A percentile compares a stretch with the other conserved stretches of the same genome.
These are phyloP conservation scores for Beta vulgaris DNA, from an alignment of 148 eudicot species.

Conservation along the genomic window DNA sequence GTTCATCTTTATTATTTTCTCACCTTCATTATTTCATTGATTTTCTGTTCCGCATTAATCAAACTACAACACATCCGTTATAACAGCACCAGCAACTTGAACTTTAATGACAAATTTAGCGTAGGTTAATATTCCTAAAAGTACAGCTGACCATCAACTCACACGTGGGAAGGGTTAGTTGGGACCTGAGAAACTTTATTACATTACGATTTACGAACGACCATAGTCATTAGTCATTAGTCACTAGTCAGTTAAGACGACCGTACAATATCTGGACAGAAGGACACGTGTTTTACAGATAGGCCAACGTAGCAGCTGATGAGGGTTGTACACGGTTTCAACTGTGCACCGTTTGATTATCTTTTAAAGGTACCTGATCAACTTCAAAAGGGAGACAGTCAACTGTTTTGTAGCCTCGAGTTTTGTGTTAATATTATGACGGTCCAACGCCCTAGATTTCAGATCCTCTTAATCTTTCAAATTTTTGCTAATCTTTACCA, in stretches of 20 bases:
- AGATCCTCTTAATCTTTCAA: no score
- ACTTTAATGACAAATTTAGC: no score
- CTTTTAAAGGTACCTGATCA: neutral
- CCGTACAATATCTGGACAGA: constrained; percentile 20
- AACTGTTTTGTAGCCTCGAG: neutral
- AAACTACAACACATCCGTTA: no score
- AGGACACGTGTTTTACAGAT: constrained; percentile 15
- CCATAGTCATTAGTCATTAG: no score
- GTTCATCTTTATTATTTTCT: no score
- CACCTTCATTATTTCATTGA: no score
- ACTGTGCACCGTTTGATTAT: constrained; percentile 14
- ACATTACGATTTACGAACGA: constrained; percentile 1
- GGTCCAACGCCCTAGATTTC: neutral
- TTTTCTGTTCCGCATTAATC: no score
- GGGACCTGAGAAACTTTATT: neutral
- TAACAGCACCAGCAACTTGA: no score
- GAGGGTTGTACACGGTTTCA: constrained; percentile 19
- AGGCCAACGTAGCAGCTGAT: neutral
- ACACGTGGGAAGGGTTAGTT: constrained; percentile 17
- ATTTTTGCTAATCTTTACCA: no score
- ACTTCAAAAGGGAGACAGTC: neutral
- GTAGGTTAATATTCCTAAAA: no score
- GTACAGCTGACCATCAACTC: neutral
- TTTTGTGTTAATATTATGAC: neutral
- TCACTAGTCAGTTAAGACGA: neutral